Evolutionary conservation across 2,329 filamentous ascomycete species (phyloP), one percentile per base, ranked within the genome.

Genomic region (Sporothrix inflata): DNA sequence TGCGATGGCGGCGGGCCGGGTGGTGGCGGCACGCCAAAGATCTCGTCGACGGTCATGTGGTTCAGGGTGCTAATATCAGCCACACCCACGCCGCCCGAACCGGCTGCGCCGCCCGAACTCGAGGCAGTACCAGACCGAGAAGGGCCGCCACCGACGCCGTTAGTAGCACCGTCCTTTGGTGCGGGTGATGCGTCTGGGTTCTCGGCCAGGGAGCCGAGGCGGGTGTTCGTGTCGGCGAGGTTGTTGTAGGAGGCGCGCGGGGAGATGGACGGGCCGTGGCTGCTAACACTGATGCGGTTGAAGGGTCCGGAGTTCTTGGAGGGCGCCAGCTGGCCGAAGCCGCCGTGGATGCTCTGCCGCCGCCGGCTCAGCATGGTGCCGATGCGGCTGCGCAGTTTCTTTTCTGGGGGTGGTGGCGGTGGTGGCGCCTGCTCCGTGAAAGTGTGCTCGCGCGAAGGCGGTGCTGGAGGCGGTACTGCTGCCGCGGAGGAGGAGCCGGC

Each of bases 361-460:
- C 89, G 83, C 27, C 89, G 85, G 38, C 88, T 87, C 60, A 93
- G 85, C 83, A 93, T 90, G 14, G 91, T 93, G 19, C 91, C 91
- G 70, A 93, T 85, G 71, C 90, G 86, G 76, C 87, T 88, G 63
- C 89, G 85, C 55, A 90, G 78, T 76, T 86, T 89, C 27, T 68
- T 65, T 30, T 72, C 71, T 1, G 27, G 12, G 8, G 60, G 60
- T 8, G 60, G 40, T 8, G 60, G 60, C 21, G 40, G 60, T 11
- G 60, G 30, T 4, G 30, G 38, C n/a, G n/a, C n/a, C 5, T 19
- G 27, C 9, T 63, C 38, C 21, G 19, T n/a, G 30, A 60, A 40
- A 8, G 30, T 60, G 16, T 30, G 19, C 55, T 60, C 30, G 30
- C 55, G 55, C 55, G 55, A 60, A 7, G 30, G 30, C 19, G 55